phyloP scores from a whole-genome alignment of 805 yeast genomes.

The Candida boidinii region DNA sequence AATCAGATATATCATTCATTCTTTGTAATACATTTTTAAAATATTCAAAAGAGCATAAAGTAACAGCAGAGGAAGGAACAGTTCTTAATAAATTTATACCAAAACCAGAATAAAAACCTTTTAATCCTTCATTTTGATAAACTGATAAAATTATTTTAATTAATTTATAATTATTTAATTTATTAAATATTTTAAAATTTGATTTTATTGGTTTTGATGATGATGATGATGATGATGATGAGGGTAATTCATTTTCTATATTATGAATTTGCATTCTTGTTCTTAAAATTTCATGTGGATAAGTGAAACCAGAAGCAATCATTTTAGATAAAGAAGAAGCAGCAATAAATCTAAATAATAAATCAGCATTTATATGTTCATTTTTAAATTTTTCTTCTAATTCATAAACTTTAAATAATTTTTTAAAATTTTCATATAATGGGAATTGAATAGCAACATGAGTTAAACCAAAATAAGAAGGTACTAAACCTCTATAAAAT shows the following conservation, averaged over 20 bases:
- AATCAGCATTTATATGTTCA: conserved; percentile 11
- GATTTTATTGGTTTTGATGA: neutral
- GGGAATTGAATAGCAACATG: conserved; percentile 98
- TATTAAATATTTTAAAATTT: too few species aligned
- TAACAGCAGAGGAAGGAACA: conserved; percentile 93
- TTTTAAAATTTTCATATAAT: conserved; percentile 74
- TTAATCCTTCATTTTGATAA: conserved; percentile 59
- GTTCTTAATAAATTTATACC: conserved; percentile 81
- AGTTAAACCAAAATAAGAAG: conserved; percentile 80
- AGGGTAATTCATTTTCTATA: conserved; percentile 6
- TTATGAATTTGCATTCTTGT: conserved; percentile 73
- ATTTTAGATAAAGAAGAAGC: conserved; percentile 82
- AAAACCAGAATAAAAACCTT: conserved; percentile 87
- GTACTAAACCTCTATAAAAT: conserved; percentile 83
- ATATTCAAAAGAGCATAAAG: conserved; percentile 86
- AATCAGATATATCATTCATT: conserved; percentile 9
- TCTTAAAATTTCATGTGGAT: conserved; percentile 92
- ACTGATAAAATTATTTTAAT: conserved; percentile 29
- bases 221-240: neutral
- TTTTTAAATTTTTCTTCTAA: conserved; percentile 4
- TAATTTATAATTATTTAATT: too few species aligned
- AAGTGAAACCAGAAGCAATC: conserved; percentile 81
- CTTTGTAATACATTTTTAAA: conserved; percentile 43
- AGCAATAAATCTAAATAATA: conserved; percentile 35
- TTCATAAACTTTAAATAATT: conserved; percentile 26